Evolutionary conservation across 768 basidiomycete species (phyloP).

Genomic region (Coprinellus micaceus): DNA sequence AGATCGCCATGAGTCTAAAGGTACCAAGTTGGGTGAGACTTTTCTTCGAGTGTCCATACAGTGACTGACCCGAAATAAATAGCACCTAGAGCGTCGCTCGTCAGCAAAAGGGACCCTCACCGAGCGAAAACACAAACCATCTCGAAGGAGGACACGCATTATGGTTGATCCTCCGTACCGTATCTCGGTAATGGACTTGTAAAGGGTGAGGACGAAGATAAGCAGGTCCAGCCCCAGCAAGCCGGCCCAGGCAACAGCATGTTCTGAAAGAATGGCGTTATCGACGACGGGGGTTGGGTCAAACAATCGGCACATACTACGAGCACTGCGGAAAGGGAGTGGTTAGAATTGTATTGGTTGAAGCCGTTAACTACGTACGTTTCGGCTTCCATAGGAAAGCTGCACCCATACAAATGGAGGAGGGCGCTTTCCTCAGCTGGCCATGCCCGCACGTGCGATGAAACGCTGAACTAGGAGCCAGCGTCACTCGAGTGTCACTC

Average conservation of each 20-base stretch:
- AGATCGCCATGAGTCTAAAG: conserved; percentile 17
- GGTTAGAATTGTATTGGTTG: no score
- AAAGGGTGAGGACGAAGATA: conserved; percentile 39
- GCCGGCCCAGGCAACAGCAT: conserved; percentile 38
- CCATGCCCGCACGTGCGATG: background rate
- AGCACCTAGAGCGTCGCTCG: conserved; percentile 24
- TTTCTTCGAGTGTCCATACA: background rate
- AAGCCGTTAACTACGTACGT: no score
- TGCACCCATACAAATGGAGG: no score
- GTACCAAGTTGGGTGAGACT: background rate
- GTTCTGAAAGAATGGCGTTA: conserved; percentile 17
- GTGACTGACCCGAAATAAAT: conserved; percentile 38
- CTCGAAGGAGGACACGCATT: conserved; percentile 35
- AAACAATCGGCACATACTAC: no score
- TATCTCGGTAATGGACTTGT: conserved; percentile 28
- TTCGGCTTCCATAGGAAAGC: no score
- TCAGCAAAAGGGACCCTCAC: background rate
- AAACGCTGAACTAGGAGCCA: background rate
- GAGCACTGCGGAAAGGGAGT: no score
- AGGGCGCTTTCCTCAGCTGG: no score
- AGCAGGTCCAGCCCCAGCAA: conserved; percentile 38
- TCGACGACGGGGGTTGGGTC: no score
- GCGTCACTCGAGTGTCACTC: no score
- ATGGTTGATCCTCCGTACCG: conserved; percentile 18
- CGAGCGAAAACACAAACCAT: conserved; percentile 29